Evolutionary conservation across 805 yeast genomes (phyloP).

Genomic region (Wickerhamomyces canadensis): DNA sequence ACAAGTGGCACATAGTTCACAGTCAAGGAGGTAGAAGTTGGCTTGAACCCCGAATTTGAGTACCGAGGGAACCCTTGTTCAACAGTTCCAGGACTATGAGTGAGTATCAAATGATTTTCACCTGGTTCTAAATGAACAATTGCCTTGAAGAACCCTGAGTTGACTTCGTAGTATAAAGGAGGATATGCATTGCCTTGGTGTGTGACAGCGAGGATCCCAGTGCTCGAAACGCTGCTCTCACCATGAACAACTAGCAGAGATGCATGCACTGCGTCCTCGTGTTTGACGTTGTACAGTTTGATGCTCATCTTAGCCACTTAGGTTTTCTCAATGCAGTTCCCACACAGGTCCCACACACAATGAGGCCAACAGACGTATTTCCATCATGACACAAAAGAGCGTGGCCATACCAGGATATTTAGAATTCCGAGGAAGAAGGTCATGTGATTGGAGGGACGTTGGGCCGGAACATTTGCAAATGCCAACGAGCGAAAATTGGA

Average conservation of each 20-base stretch:
- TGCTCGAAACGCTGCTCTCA: slow-evolving; percentile 22
- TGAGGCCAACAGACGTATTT: no score
- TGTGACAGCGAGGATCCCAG: slow-evolving; percentile 38
- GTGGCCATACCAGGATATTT: no score
- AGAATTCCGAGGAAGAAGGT: no score
- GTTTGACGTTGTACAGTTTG: slow-evolving; percentile 28
- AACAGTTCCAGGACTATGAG: slow-evolving; percentile 36
- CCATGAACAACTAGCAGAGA: slow-evolving; percentile 51
- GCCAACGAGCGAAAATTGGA: slow-evolving; percentile 1
- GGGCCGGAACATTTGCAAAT: not conserved
- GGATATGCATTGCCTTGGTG: slow-evolving; percentile 44
- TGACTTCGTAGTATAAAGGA: slow-evolving; percentile 64
- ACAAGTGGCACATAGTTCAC: slow-evolving; percentile 50
- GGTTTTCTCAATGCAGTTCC: no score
- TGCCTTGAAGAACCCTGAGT: slow-evolving; percentile 68
- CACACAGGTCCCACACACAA: no score
- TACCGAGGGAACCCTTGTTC: slow-evolving; percentile 27
- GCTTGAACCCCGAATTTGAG: slow-evolving; percentile 4
- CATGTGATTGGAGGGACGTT: not conserved
- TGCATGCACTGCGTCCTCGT: slow-evolving; percentile 33
- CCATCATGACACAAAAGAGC: no score
- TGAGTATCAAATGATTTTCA: slow-evolving; percentile 50
- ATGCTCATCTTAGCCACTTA: slow-evolving; percentile 18
- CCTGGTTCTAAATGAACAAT: slow-evolving; percentile 67
- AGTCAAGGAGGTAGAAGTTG: slow-evolving; percentile 19